A percentile compares a stretch with the other conserved stretches of the same genome.
phyloP scores from a whole-genome alignment of 176 grass and related monocot species.

The Carex kokanica region DNA sequence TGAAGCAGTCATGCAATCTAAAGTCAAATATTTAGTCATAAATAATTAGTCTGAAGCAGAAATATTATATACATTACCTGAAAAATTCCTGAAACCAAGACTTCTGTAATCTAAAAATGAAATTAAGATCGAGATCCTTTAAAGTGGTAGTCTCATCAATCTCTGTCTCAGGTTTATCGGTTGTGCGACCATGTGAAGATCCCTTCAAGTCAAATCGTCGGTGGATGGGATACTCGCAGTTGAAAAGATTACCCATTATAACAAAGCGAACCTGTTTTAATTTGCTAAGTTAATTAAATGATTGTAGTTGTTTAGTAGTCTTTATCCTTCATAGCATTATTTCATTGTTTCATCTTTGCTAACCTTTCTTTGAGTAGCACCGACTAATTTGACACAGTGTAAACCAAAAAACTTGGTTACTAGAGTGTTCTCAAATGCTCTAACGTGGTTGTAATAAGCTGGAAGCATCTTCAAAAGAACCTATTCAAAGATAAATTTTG shows the following conservation, averaged over 20 bases:
- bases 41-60: slow-evolving; percentile 10
- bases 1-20: neutral
- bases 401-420: slow-evolving; percentile 81
- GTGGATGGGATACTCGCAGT: slow-evolving; percentile 49
- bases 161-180: slow-evolving; percentile 69
- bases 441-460: slow-evolving; percentile 74
- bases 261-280: slow-evolving; percentile 71
- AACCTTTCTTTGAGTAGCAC: slow-evolving; percentile 81
- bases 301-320: neutral
- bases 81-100: slow-evolving; percentile 67
- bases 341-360: neutral
- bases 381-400: slow-evolving; percentile 73
- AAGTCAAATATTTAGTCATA: neutral
- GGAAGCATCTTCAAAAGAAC: slow-evolving; percentile 91
- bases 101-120: slow-evolving; percentile 60
- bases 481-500: slow-evolving; percentile 29
- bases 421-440: slow-evolving; percentile 52
- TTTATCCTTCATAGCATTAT: neutral
- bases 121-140: slow-evolving; percentile 90
- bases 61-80: slow-evolving; percentile 34
- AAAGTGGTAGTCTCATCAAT: slow-evolving; percentile 67
- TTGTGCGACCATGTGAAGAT: slow-evolving; percentile 73
- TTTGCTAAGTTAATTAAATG: neutral
- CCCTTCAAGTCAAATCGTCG: slow-evolving; percentile 78
- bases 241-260: slow-evolving; percentile 87